A percentile compares a stretch with the other conserved stretches of the same genome.
phyloP scores from a whole-genome alignment of 495 filamentous ascomycete species.

The Cairneyella variabilis region DNA sequence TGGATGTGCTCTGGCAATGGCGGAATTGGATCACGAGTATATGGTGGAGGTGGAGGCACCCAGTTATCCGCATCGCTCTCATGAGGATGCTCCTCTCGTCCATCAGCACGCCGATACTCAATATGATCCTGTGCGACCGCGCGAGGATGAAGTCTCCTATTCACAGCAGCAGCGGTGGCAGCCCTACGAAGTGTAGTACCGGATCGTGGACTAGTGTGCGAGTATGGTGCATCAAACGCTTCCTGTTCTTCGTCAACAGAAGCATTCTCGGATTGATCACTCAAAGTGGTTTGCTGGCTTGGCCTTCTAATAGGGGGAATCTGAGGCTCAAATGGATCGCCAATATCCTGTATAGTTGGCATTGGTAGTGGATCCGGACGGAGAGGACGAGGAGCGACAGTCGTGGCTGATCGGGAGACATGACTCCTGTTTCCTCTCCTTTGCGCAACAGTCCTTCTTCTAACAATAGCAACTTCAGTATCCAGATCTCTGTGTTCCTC shows the following conservation, averaged over 20 bases:
- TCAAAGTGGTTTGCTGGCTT: conserved; percentile 17
- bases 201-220: conserved; percentile 74
- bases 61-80: conserved; percentile 91
- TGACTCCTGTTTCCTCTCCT: conserved; percentile 30
- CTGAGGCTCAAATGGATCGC: conserved; percentile 17
- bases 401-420: conserved; percentile 12
- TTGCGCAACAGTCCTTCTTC: conserved; percentile 67
- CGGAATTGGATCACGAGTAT: conserved; percentile 57
- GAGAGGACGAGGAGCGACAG: conserved; percentile 4
- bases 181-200: conserved; percentile 71
- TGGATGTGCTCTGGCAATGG: conserved; percentile 51
- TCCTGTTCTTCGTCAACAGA: conserved; percentile 51
- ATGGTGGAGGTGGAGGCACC: conserved; percentile 90
- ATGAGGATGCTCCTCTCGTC: conserved; percentile 67
- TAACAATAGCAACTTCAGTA: conserved; percentile 76
- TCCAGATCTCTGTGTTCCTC: conserved; percentile 77
- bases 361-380: conserved; percentile 15
- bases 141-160: conserved; percentile 54
- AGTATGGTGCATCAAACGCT: conserved; percentile 65
- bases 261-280: conserved; percentile 28
- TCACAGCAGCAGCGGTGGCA: conserved; percentile 72
- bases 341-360: conserved; percentile 7
- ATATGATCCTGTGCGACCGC: conserved; percentile 22
- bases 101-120: conserved; percentile 45
- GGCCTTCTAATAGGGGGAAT: conserved; percentile 30